Conservation (phyloP, 1,284 basidiomycete genomes). For the Pseudozyma hubeiensis region DNA sequence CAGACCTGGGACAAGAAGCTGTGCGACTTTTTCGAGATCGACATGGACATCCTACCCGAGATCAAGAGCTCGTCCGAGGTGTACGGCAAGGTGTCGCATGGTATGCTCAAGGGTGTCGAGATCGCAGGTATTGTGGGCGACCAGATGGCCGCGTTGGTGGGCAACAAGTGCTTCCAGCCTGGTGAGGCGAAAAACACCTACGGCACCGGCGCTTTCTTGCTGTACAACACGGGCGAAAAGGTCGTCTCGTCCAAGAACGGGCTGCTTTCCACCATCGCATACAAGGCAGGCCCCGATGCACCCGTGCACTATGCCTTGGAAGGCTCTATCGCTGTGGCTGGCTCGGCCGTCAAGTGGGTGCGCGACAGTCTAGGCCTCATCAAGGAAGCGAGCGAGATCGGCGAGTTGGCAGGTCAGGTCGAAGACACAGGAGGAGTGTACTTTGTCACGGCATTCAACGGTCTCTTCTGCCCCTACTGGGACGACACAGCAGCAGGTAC, state of each 20-base stretch:
- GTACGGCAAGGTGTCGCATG: slow-evolving; percentile 80
- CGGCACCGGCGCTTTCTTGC: slow-evolving; percentile 90
- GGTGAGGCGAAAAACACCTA: slow-evolving; percentile 70
- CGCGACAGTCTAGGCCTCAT: slow-evolving; percentile 91
- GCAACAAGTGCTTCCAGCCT: slow-evolving; percentile 78
- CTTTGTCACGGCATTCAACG: slow-evolving; percentile 96
- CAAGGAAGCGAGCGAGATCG: slow-evolving; percentile 83
- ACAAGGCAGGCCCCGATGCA: slow-evolving; percentile 82
- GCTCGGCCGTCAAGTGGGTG: slow-evolving; percentile 93
- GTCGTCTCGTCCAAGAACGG: slow-evolving; percentile 88
- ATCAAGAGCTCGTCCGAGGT: slow-evolving; percentile 92
- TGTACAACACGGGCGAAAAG: slow-evolving; percentile 91
- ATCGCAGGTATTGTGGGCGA: slow-evolving; percentile 94
- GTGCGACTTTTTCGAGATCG: slow-evolving; percentile 87
- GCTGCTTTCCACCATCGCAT: slow-evolving; percentile 92
- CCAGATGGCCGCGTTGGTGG: slow-evolving; percentile 94
- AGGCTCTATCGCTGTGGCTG: slow-evolving; percentile 93
- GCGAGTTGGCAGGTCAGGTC: slow-evolving; percentile 82
- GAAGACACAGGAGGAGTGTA: slow-evolving; percentile 90
- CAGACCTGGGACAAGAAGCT: slow-evolving; percentile 86
- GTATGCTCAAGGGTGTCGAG: slow-evolving; percentile 80
- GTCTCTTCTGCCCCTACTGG: slow-evolving; percentile 88
- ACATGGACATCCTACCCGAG: slow-evolving; percentile 81
- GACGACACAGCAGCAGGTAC: slow-evolving; percentile 85
- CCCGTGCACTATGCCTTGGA: slow-evolving; percentile 92